Percentiles rank a stretch among this genome's conserved stretches.
Conservation (phyloP, 768 basidiomycete genomes). For the Lyophyllum shimeji region DNA sequence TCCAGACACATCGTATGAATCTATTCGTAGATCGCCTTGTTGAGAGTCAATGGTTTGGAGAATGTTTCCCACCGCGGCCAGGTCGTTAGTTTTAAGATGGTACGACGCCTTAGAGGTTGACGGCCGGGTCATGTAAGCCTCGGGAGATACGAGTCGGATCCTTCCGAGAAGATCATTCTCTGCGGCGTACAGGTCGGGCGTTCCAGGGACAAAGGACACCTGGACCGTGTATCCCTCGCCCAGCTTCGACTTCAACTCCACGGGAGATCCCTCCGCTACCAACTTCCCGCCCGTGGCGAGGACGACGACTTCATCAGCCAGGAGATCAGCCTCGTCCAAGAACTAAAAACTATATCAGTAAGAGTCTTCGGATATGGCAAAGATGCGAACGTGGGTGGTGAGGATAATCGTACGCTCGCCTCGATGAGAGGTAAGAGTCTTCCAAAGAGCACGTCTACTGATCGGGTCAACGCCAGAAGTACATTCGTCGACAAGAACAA, state of each 20-base stretch:
- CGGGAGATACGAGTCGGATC: conserved; percentile 37
- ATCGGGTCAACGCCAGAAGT: conserved; percentile 68
- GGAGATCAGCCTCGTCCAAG: conserved; percentile 64
- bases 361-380: not conserved
- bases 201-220: conserved; percentile 34
- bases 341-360: conserved; percentile 33
- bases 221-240: conserved; percentile 59
- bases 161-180: conserved; percentile 26
- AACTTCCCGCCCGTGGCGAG: conserved; percentile 61
- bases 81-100: conserved; percentile 51
- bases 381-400: conserved; percentile 54
- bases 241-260: conserved; percentile 53
- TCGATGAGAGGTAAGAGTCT: conserved; percentile 51
- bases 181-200: conserved; percentile 12
- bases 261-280: conserved; percentile 59
- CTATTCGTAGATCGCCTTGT: conserved; percentile 27
- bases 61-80: conserved; percentile 42
- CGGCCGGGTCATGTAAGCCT: conserved; percentile 31
- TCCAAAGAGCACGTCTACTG: conserved; percentile 63
- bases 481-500: conserved; percentile 44
- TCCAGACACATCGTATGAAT: conserved; percentile 52
- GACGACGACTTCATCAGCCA: conserved; percentile 66
- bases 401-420: conserved; percentile 56
- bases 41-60: conserved; percentile 46
- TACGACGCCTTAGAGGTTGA: conserved; percentile 38